Evolutionary conservation across 805 yeast genomes (phyloP).

Genomic region (Monosporozyma unispora): DNA sequence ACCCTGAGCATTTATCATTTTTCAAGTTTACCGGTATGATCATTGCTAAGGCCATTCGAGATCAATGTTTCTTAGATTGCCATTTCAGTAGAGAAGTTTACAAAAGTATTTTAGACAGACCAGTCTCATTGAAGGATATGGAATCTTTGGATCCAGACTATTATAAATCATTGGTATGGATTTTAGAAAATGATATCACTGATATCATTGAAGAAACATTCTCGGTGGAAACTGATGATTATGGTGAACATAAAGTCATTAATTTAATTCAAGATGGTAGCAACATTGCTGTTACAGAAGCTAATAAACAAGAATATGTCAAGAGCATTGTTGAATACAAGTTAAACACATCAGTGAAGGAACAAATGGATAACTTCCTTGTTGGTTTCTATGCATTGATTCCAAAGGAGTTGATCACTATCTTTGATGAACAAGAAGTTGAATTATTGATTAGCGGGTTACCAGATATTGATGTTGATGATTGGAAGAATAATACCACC

Average conservation of each 20-base stretch:
- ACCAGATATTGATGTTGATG: conserved; percentile 93
- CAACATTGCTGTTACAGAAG: conserved; percentile 79
- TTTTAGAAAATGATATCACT: conserved; percentile 92
- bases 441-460: conserved; percentile 88
- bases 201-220: conserved; percentile 92
- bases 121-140: conserved; percentile 85
- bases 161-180: conserved; percentile 88
- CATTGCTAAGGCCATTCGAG: conserved; percentile 89
- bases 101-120: conserved; percentile 69
- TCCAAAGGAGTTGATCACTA: conserved; percentile 70
- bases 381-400: conserved; percentile 86
- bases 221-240: conserved; percentile 86
- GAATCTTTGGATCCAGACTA: conserved; percentile 89
- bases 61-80: conserved; percentile 78
- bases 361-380: conserved; percentile 78
- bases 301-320: conserved; percentile 85
- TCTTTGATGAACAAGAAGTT: conserved; percentile 91
- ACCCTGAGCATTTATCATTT: conserved; percentile 86
- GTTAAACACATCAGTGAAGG: conserved; percentile 70
- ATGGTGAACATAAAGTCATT: conserved; percentile 76
- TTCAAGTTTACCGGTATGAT: conserved; percentile 91
- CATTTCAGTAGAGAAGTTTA: conserved; percentile 94
- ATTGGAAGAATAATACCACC: conserved; percentile 82
- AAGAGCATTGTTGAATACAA: conserved; percentile 78
- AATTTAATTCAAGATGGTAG: conserved; percentile 80